These are phyloP conservation scores for Suhomyces atakaporum DNA, from an alignment of 1,139 yeast species.

Conservation along the genomic window DNA sequence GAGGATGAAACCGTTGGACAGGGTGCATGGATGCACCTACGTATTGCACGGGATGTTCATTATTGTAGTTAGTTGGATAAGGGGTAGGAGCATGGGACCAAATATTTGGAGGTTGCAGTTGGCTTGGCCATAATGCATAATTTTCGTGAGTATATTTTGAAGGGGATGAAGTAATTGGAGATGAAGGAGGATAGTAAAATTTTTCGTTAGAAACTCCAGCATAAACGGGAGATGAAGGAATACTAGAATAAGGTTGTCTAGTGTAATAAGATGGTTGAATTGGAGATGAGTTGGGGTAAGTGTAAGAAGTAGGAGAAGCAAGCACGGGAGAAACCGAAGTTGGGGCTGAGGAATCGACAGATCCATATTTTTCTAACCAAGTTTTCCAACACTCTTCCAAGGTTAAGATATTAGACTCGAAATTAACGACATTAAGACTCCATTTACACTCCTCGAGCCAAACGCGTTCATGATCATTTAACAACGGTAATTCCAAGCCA, in stretches of 20 bases:
- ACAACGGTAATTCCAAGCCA: constrained; percentile 60
- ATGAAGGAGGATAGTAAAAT: constrained; percentile 18
- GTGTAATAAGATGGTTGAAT: constrained; percentile 12
- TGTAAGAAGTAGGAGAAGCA: constrained; percentile 16
- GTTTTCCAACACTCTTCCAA: constrained; percentile 52
- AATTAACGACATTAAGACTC: constrained; percentile 49
- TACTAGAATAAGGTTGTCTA: constrained; percentile 14
- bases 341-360: constrained; percentile 5
- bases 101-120: constrained; percentile 12
- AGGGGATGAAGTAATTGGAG: constrained; percentile 18
- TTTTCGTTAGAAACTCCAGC: constrained; percentile 8
- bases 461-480: constrained; percentile 67
- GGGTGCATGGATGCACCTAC: constrained; percentile 14
- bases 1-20: constrained; percentile 8
- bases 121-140: constrained; percentile 9
- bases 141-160: constrained; percentile 11
- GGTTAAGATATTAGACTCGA: constrained; percentile 42
- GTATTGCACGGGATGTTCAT: constrained; percentile 18
- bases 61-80: constrained; percentile 8
- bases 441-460: constrained; percentile 65
- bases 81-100: constrained; percentile 15
- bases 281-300: constrained; percentile 26
- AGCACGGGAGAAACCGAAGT: constrained; percentile 14
- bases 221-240: constrained; percentile 32
- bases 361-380: constrained; percentile 42